These are phyloP conservation scores for Rhizopogon vesiculosus DNA, from an alignment of 768 basidiomycete genomes.

Conservation along the genomic window DNA sequence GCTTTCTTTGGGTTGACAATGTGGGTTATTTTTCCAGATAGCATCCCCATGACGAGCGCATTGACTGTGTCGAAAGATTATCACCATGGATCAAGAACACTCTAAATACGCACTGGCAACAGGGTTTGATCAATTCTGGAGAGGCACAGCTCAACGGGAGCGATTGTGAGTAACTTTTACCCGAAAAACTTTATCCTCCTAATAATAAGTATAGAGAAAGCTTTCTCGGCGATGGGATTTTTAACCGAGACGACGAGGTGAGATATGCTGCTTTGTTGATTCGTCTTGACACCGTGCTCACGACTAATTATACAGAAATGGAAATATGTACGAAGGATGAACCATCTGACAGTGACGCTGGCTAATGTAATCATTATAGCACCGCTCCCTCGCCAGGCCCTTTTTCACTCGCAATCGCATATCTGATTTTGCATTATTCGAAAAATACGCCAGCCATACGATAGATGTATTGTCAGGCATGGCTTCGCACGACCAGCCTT, in stretches of 20 bases:
- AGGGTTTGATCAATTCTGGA: slow-evolving; percentile 65
- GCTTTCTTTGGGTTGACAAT: slow-evolving; percentile 65
- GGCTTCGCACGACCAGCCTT: slow-evolving; percentile 34
- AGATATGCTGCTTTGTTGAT: slow-evolving; percentile 7
- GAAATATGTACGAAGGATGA: slow-evolving; percentile 49
- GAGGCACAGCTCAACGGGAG: slow-evolving; percentile 60
- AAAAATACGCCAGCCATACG: slow-evolving; percentile 45
- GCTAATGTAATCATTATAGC: slow-evolving; percentile 33
- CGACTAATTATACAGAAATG: slow-evolving; percentile 37
- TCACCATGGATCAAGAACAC: slow-evolving; percentile 72
- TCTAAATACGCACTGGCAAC: slow-evolving; percentile 60
- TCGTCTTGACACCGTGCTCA: slow-evolving; percentile 1
- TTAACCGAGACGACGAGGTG: slow-evolving; percentile 72
- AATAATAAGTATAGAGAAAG: slow-evolving; percentile 25
- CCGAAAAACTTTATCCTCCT: slow-evolving; percentile 6
- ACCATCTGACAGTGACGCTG: not conserved
- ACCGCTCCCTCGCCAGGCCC: slow-evolving; percentile 62
- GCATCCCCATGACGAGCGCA: not conserved
- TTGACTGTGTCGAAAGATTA: slow-evolving; percentile 40
- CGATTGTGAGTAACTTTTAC: slow-evolving; percentile 44
- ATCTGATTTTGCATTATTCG: slow-evolving; percentile 66
- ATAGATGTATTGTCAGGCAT: slow-evolving; percentile 43
- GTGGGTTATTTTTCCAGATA: slow-evolving; percentile 33
- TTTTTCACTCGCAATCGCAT: slow-evolving; percentile 74
- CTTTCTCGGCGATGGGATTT: slow-evolving; percentile 73